Conservation (phyloP, 768 basidiomycete species). For the Dendrothele bispora region DNA sequence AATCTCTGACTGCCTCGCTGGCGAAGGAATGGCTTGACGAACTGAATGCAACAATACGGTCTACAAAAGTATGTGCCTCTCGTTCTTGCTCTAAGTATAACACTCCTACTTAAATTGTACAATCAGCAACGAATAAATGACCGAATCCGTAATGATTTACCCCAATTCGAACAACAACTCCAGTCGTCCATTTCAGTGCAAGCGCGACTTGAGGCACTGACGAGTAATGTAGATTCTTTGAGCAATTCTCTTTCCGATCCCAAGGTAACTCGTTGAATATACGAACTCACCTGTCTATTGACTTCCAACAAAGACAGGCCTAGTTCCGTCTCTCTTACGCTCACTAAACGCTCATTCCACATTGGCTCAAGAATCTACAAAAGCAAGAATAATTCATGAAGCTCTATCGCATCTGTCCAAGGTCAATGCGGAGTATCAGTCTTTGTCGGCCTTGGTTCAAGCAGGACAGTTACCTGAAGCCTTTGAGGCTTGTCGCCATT, state of each 20-base stretch:
- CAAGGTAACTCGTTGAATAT: slow-evolving; percentile 45
- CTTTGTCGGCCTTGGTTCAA: slow-evolving; percentile 46
- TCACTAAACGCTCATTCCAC: slow-evolving; percentile 58
- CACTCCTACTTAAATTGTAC: slow-evolving; percentile 14
- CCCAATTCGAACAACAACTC: slow-evolving; percentile 64
- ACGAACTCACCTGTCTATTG: slow-evolving; percentile 12
- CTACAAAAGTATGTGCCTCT: slow-evolving; percentile 59
- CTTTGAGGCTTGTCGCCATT: slow-evolving; percentile 38
- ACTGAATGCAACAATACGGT: slow-evolving; percentile 67
- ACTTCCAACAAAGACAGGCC: slow-evolving; percentile 53
- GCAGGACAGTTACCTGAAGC: slow-evolving; percentile 67
- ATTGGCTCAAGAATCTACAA: slow-evolving; percentile 60
- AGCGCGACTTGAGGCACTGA: slow-evolving; percentile 51
- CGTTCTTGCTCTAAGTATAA: not conserved
- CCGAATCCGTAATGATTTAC: slow-evolving; percentile 64
- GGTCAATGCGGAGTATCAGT: slow-evolving; percentile 48
- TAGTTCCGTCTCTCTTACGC: slow-evolving; percentile 58
- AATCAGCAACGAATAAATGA: slow-evolving; percentile 67
- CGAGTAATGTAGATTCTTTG: slow-evolving; percentile 52
- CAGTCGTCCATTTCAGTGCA: slow-evolving; percentile 65
- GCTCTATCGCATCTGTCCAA: slow-evolving; percentile 55
- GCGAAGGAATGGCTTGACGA: slow-evolving; percentile 72
- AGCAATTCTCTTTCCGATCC: slow-evolving; percentile 51
- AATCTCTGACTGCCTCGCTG: slow-evolving; percentile 57
- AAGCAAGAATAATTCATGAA: slow-evolving; percentile 50